Evolutionary conservation across 805 yeast genomes (phyloP).

Genomic region (Candida golubevii): DNA sequence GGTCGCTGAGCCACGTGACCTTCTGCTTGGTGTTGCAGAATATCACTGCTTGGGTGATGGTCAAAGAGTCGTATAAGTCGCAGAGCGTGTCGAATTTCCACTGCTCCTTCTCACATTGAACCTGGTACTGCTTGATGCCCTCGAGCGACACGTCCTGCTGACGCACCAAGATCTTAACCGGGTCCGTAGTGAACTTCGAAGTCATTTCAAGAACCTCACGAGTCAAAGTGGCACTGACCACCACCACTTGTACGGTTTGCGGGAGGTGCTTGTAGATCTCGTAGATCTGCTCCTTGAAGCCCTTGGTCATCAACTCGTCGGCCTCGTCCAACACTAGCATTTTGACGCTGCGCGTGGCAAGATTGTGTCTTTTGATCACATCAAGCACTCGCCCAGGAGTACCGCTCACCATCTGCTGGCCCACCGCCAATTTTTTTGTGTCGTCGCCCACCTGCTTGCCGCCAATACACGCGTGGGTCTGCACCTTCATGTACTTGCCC

Average conservation of each 20-base stretch:
- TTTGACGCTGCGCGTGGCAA: slow-evolving; percentile 72
- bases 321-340: slow-evolving; percentile 95
- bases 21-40: slow-evolving; percentile 96
- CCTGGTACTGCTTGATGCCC: slow-evolving; percentile 89
- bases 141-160: slow-evolving; percentile 90
- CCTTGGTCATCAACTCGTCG: slow-evolving; percentile 88
- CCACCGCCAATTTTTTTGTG: slow-evolving; percentile 65
- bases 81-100: slow-evolving; percentile 93
- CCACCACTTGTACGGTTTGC: slow-evolving; percentile 82
- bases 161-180: slow-evolving; percentile 90
- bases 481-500: slow-evolving; percentile 83
- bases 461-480: slow-evolving; percentile 90
- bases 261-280: slow-evolving; percentile 86
- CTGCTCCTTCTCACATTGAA: slow-evolving; percentile 87
- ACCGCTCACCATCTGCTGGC: slow-evolving; percentile 91
- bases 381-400: slow-evolving; percentile 96
- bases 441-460: slow-evolving; percentile 85
- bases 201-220: slow-evolving; percentile 89
- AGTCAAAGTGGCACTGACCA: slow-evolving; percentile 93
- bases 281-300: slow-evolving; percentile 93
- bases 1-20: slow-evolving; percentile 85
- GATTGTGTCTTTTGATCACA: slow-evolving; percentile 78
- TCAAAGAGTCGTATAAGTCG: slow-evolving; percentile 90
- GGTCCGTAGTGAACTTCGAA: slow-evolving; percentile 86
- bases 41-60: slow-evolving; percentile 95